Conservation (phyloP, 768 basidiomycete species). For the Macrocybe gigantea region DNA sequence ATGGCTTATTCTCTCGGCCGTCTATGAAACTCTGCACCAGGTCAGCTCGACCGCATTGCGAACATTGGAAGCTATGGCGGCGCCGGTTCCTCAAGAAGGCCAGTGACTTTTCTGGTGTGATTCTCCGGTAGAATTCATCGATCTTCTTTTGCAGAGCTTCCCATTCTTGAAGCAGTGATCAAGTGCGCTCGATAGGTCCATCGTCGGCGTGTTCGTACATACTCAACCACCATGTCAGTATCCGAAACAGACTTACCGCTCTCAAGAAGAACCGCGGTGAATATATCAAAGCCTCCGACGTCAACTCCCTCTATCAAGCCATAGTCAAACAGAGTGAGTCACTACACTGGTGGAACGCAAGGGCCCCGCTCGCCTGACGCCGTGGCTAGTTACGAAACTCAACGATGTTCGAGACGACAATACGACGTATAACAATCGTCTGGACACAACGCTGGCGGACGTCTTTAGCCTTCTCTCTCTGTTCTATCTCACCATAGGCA, state of each 20-base stretch:
- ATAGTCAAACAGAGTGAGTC: conserved; percentile 87
- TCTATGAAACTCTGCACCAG: not conserved
- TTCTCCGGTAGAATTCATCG: conserved; percentile 12
- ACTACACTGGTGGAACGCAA: not conserved
- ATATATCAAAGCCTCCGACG: conserved; percentile 91
- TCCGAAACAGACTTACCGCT: conserved; percentile 90
- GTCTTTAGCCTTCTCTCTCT: conserved; percentile 93
- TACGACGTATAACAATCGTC: conserved; percentile 74
- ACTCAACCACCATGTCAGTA: conserved; percentile 41
- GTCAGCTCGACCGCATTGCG: not conserved
- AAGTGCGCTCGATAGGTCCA: conserved; percentile 45
- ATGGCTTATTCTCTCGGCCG: not conserved
- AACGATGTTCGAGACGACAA: conserved; percentile 86
- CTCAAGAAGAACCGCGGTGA: conserved; percentile 91
- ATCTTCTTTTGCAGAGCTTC: conserved; percentile 57
- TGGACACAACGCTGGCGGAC: conserved; percentile 94
- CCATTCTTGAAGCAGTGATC: conserved; percentile 92
- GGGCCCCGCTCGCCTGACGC: not conserved
- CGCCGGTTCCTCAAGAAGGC: conserved; percentile 80
- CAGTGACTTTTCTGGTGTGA: conserved; percentile 16
- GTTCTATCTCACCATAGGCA: conserved; percentile 97
- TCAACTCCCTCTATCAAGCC: conserved; percentile 86
- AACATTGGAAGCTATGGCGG: conserved; percentile 41
- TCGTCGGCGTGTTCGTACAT: not conserved
- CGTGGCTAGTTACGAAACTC: conserved; percentile 68